Conservation (phyloP, 371 early-diverging fungal species). For the Circinella minor region DNA sequence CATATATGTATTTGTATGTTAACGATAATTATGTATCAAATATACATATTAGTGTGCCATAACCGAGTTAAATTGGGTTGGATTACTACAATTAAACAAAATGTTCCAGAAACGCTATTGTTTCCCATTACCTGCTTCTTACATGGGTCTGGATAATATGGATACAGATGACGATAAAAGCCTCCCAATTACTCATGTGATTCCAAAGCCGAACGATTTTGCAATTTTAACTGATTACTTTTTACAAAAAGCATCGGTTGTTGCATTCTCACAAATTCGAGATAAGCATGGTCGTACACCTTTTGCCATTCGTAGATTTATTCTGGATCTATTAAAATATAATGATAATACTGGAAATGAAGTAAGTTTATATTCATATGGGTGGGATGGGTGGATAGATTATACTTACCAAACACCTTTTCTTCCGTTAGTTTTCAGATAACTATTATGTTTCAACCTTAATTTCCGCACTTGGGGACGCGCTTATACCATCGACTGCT, state of each 20-base stretch:
- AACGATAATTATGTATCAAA: neutral
- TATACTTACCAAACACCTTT: neutral
- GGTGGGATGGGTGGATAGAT: neutral
- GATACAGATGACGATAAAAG: conserved; percentile 29
- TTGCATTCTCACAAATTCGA: conserved; percentile 75
- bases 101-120: conserved; percentile 83
- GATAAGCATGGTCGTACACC: conserved; percentile 71
- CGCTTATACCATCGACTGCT: conserved; percentile 61
- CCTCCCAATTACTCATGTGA: conserved; percentile 51
- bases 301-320: conserved; percentile 64
- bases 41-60: neutral
- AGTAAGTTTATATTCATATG: conserved; percentile 31
- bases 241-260: conserved; percentile 82
- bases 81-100: conserved; percentile 76
- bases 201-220: conserved; percentile 91
- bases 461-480: conserved; percentile 73
- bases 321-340: conserved; percentile 80
- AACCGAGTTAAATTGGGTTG: conserved; percentile 64
- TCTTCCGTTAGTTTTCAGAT: conserved; percentile 68
- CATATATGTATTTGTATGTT: too few species aligned
- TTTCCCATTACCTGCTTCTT: conserved; percentile 34
- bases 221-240: conserved; percentile 85
- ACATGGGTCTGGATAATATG: conserved; percentile 1
- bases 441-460: conserved; percentile 77
- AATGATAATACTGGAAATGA: conserved; percentile 93